Evolutionary conservation across 2,329 filamentous ascomycete species (phyloP), one percentile per base, ranked within the genome.

Genomic region (Alternaria conjuncta): DNA sequence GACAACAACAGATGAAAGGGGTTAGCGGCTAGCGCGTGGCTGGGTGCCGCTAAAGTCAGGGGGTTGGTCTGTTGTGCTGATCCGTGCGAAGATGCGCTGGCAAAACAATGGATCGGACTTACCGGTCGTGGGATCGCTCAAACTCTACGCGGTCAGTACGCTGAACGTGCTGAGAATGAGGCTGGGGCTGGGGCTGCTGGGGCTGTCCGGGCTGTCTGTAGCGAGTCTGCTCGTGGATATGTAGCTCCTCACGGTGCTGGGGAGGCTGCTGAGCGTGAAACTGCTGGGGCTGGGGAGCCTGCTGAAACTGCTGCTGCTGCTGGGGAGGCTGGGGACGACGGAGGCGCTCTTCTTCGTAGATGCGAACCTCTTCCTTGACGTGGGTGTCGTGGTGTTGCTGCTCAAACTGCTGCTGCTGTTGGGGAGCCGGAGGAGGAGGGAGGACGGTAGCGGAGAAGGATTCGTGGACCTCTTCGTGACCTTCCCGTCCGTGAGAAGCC

Each of bases 401-500:
- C 13, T 23, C 32, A 18, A 3, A 36, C 49, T 32, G 57, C 43
- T 20, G 57, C 43, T 32, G 50, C 21, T 41, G 58, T 20, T 36
- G 55, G 44, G 30, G 60, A 57, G 49, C 28, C 32, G 60, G 47
- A 30, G 60, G 55, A 50, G 65, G 68, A 41, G 55, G 56, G 53
- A 71, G 71, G 71, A 89, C 85, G 89, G 88, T 74, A 64, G 75
- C 75, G 65, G 77, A 74, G 76, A 79, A 78, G 76, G 78, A 76
- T 76, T 77, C 71, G 86, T 87, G 85, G 85, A 89, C 90, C 91
- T 91, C 93, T 88, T 90, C 86, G 88, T 92, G 89, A 93, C 92
- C 93, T 94, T 97, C 94, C 94, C 93, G 94, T 96, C 94, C 94
- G 90, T 90, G 89, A 86, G 90, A 87, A 85, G 89, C 80, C 78